Percentiles rank a stretch among this genome's conserved stretches.
phyloP scores from a whole-genome alignment of 2,329 filamentous ascomycete species.

The Fusarium sulawesiense region DNA sequence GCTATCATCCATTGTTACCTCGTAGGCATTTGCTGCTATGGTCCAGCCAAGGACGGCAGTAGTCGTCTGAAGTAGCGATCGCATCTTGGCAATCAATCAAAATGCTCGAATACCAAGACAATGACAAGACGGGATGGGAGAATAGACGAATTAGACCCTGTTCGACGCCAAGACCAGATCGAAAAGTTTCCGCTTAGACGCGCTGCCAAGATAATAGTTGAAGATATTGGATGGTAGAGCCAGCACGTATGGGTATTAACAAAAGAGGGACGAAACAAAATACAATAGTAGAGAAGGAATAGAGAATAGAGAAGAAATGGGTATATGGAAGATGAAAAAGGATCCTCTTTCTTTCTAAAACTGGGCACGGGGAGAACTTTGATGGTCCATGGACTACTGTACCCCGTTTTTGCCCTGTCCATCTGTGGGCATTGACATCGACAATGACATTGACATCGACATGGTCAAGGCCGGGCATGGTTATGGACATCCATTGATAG shows the following conservation, averaged over 20 bases:
- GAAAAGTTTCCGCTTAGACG: slow-evolving; percentile 29
- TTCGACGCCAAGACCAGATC: slow-evolving; percentile 15
- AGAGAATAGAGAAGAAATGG: not conserved
- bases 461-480: not conserved
- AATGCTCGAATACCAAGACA: slow-evolving; percentile 15
- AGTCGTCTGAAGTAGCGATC: slow-evolving; percentile 27
- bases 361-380: slow-evolving; percentile 19
- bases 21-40: slow-evolving; percentile 24
- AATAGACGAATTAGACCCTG: slow-evolving; percentile 11
- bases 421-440: slow-evolving; percentile 16
- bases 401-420: slow-evolving; percentile 15
- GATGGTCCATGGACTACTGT: not conserved
- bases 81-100: slow-evolving; percentile 35
- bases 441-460: slow-evolving; percentile 2
- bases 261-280: slow-evolving; percentile 4
- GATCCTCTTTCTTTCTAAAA: slow-evolving; percentile 12
- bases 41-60: slow-evolving; percentile 30
- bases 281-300: slow-evolving; percentile 1
- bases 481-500: slow-evolving; percentile 9
- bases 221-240: slow-evolving; percentile 13
- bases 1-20: slow-evolving; percentile 41
- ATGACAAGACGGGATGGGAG: slow-evolving; percentile 9
- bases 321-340: slow-evolving; percentile 1
- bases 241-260: slow-evolving; percentile 12
- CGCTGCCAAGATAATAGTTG: slow-evolving; percentile 12